A percentile compares a stretch with the other conserved stretches of the same genome.
These are phyloP conservation scores for Cyclotella sp. DNA, from an alignment of 108 stramenopile species.

Conservation along the genomic window DNA sequence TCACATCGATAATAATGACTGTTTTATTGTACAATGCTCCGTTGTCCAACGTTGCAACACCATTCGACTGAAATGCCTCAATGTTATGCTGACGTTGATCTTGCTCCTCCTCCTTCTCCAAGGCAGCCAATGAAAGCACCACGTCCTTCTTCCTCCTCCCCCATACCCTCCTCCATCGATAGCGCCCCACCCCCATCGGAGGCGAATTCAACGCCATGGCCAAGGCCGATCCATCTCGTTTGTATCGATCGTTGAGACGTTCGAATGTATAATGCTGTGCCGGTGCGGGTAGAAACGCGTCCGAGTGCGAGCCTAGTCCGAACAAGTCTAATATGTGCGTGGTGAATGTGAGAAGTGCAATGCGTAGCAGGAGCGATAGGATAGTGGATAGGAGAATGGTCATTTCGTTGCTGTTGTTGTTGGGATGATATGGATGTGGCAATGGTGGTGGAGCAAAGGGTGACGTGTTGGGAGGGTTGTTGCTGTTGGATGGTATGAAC, in stretches of 20 bases:
- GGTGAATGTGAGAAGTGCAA: conserved; percentile 42
- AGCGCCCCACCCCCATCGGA: conserved; percentile 52
- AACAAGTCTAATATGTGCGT: conserved; percentile 55
- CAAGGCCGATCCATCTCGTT: conserved; percentile 66
- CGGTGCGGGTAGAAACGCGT: conserved; percentile 61
- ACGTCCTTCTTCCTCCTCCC: conserved; percentile 38
- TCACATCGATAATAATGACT: conserved; percentile 70
- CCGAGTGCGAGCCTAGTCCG: conserved; percentile 52
- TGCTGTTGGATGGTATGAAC: conserved; percentile 28
- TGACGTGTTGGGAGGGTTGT: conserved; percentile 12
- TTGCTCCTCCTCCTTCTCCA: no score
- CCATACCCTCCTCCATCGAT: conserved; percentile 36
- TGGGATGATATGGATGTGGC: conserved; percentile 22
- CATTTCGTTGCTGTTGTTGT: conserved; percentile 30
- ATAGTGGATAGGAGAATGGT: conserved; percentile 5
- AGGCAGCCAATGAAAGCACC: conserved; percentile 5
- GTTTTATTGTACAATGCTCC: conserved; percentile 59
- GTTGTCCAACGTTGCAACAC: conserved; percentile 21
- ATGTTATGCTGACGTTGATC: conserved; percentile 12
- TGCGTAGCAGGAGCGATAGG: conserved; percentile 44
- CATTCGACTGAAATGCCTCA: not conserved
- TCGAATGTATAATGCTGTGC: conserved; percentile 85
- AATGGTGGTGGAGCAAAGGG: conserved; percentile 32
- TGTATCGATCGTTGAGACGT: conserved; percentile 79
- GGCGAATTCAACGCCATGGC: conserved; percentile 52